Conservation (phyloP, 768 basidiomycete genomes). For the Boletus pseudopeckii region DNA sequence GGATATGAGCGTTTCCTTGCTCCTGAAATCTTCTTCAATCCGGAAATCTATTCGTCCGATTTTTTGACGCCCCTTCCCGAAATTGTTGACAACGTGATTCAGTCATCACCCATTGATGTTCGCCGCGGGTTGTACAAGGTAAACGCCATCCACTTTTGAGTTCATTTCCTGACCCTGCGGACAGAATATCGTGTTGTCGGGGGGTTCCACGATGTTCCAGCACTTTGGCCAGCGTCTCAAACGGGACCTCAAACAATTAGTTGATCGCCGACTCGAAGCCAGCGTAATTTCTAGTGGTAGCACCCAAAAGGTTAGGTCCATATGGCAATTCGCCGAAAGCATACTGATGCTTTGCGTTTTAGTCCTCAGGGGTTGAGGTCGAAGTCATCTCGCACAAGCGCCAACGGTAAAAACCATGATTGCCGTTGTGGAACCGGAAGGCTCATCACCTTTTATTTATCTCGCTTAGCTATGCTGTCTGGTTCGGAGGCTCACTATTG, state of each 20-base stretch:
- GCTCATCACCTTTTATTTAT: slow-evolving; percentile 6
- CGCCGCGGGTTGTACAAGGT: slow-evolving; percentile 96
- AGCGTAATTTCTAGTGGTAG: slow-evolving; percentile 74
- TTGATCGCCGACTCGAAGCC: slow-evolving; percentile 83
- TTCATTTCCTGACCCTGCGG: neutral
- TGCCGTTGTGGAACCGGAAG: neutral
- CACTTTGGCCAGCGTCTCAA: slow-evolving; percentile 97
- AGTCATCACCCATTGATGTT: slow-evolving; percentile 94
- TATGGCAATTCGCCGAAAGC: neutral
- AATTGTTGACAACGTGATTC: slow-evolving; percentile 95
- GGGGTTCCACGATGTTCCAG: slow-evolving; percentile 99
- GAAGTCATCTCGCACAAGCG: slow-evolving; percentile 99
- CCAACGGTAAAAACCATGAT: slow-evolving; percentile 58
- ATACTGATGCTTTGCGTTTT: slow-evolving; percentile 3
- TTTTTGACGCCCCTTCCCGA: slow-evolving; percentile 95
- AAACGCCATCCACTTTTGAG: neutral
- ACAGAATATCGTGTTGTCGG: slow-evolving; percentile 94
- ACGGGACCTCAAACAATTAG: slow-evolving; percentile 90
- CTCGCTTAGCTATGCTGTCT: slow-evolving; percentile 76
- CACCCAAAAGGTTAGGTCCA: slow-evolving; percentile 58
- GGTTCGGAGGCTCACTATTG: slow-evolving; percentile 95
- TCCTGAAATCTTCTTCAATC: slow-evolving; percentile 99
- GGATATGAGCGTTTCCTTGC: slow-evolving; percentile 99
- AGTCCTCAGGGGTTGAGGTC: slow-evolving; percentile 97
- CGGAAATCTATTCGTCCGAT: slow-evolving; percentile 96